phyloP scores from a whole-genome alignment of 495 filamentous ascomycete species.

The Beverwykella pulmonaria region DNA sequence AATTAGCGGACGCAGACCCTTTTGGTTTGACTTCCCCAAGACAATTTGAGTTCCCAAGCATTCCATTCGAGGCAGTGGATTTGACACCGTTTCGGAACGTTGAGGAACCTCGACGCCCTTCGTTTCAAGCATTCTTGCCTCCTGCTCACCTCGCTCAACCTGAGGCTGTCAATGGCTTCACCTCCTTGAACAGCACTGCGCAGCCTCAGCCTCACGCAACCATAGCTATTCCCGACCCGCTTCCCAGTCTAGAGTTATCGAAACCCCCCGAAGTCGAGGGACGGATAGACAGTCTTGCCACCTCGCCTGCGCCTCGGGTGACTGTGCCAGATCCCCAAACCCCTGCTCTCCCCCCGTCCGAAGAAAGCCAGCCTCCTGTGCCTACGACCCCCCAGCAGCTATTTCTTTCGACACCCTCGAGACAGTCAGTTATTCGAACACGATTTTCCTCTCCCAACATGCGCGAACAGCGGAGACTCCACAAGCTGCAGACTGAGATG shows the following conservation, averaged over 20 bases:
- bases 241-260: not conserved
- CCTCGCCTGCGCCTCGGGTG: conserved; percentile 4
- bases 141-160: conserved; percentile 30
- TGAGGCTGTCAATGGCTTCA: conserved; percentile 30
- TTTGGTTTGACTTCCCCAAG: conserved; percentile 35
- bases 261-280: not conserved
- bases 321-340: conserved; percentile 9
- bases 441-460: conserved; percentile 45
- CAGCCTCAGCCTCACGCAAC: conserved; percentile 2
- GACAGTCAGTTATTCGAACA: conserved; percentile 32
- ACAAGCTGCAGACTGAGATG: conserved; percentile 44
- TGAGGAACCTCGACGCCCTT: conserved; percentile 29
- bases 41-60: conserved; percentile 23
- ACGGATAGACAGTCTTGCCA: conserved; percentile 26
- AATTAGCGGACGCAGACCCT: conserved; percentile 24
- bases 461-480: conserved; percentile 42
- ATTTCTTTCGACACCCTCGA: conserved; percentile 28
- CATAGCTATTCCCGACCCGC: not conserved
- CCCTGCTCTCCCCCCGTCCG: not conserved
- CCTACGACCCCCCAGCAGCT: conserved; percentile 2
- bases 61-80: conserved; percentile 15
- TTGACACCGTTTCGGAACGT: conserved; percentile 10
- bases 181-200: conserved; percentile 32
- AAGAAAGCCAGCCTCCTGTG: not conserved
- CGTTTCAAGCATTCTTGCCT: conserved; percentile 34